These are phyloP conservation scores for Golubevia pallescens DNA, from an alignment of 1,284 basidiomycete genomes.

Conservation along the genomic window DNA sequence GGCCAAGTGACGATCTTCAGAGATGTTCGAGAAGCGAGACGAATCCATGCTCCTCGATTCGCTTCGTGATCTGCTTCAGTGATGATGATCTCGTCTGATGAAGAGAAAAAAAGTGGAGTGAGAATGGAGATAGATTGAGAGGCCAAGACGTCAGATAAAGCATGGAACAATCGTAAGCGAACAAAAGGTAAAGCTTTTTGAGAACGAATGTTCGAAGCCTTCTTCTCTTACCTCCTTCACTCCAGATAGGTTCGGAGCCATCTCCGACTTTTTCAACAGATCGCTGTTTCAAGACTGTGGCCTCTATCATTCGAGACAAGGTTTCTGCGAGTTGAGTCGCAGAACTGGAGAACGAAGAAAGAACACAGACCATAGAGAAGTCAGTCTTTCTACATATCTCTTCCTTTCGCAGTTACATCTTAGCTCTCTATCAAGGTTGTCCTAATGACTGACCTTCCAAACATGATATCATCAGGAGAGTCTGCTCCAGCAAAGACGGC, in stretches of 20 bases:
- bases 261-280: slow-evolving; percentile 64
- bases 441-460: slow-evolving; percentile 75
- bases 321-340: slow-evolving; percentile 26
- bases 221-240: slow-evolving; percentile 70
- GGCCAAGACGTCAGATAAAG: too few species aligned
- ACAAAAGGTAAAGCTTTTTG: background rate
- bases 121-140: too few species aligned
- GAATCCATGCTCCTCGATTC: slow-evolving; percentile 79
- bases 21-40: slow-evolving; percentile 72
- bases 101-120: too few species aligned
- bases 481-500: slow-evolving; percentile 73
- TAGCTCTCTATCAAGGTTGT: background rate
- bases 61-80: slow-evolving; percentile 79
- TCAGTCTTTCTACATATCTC: background rate
- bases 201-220: slow-evolving; percentile 50
- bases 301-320: slow-evolving; percentile 26
- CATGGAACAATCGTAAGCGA: slow-evolving; percentile 6
- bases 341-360: slow-evolving; percentile 3
- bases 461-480: slow-evolving; percentile 72
- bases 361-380: background rate
- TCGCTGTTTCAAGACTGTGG: slow-evolving; percentile 4
- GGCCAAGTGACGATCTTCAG: slow-evolving; percentile 72
- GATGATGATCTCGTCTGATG: slow-evolving; percentile 74
- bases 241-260: slow-evolving; percentile 73
- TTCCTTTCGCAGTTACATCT: background rate